These are phyloP conservation scores for Scenedesmus sp. DNA, from an alignment of 163 green algal genomes.

Conservation along the genomic window DNA sequence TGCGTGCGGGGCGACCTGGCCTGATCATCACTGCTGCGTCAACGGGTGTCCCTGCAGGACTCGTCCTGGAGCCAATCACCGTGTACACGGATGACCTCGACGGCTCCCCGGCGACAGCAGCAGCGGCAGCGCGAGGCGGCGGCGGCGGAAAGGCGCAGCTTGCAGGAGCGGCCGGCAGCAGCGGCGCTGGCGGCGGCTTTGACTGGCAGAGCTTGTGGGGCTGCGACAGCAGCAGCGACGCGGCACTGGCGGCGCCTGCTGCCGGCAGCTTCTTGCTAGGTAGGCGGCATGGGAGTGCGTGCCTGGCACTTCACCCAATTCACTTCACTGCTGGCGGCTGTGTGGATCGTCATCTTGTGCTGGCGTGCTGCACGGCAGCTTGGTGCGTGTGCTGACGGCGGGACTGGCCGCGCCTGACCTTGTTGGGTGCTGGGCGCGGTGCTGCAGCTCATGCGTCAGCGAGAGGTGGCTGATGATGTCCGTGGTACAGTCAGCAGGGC, in stretches of 20 bases:
- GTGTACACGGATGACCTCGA: constrained; percentile 33
- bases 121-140: background rate
- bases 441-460: too few relatives aligned
- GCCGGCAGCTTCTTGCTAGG: constrained; percentile 58
- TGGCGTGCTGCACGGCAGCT: too few relatives aligned
- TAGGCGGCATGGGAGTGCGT: background rate
- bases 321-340: too few relatives aligned
- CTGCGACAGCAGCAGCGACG: background rate
- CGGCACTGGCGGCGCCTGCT: background rate
- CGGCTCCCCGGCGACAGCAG: background rate
- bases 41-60: background rate
- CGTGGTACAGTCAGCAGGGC: constrained; percentile 26
- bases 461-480: constrained; percentile 47
- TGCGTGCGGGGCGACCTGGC: background rate
- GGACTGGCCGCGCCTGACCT: too few relatives aligned
- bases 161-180: background rate
- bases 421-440: too few relatives aligned
- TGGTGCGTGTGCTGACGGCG: constrained; percentile 46
- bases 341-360: too few relatives aligned
- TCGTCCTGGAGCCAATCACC: constrained; percentile 1
- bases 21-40: too few relatives aligned
- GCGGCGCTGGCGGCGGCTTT: background rate
- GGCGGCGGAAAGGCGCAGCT: background rate
- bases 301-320: too few relatives aligned
- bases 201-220: constrained; percentile 63